Conservation (phyloP, 2,329 filamentous ascomycete genomes). For the Fusarium fracticaudum region DNA sequence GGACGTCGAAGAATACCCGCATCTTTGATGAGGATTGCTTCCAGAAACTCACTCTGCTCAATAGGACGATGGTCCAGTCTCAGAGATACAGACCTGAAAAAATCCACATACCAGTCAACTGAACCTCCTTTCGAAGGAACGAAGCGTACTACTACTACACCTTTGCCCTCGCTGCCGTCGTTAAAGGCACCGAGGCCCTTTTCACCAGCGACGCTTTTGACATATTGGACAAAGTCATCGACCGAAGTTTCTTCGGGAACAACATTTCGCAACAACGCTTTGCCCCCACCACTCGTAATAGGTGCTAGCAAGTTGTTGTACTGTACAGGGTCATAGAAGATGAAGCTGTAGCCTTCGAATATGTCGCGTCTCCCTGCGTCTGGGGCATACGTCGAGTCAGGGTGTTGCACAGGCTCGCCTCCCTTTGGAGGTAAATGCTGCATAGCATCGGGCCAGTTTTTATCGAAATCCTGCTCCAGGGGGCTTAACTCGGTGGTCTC, state of each 20-base stretch:
- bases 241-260: conserved; percentile 70
- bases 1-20: conserved; percentile 75
- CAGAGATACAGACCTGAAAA: conserved; percentile 75
- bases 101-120: conserved; percentile 73
- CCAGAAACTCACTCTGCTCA: conserved; percentile 90
- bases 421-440: conserved; percentile 78
- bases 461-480: conserved; percentile 83
- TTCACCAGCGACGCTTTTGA: conserved; percentile 78
- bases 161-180: conserved; percentile 70
- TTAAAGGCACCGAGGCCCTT: conserved; percentile 75
- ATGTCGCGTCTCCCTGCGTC: conserved; percentile 72
- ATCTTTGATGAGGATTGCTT: conserved; percentile 86
- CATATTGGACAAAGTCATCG: conserved; percentile 80
- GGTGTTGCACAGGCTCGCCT: conserved; percentile 77
- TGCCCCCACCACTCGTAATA: conserved; percentile 83
- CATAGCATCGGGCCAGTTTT: conserved; percentile 79
- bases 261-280: conserved; percentile 75
- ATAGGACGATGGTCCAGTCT: conserved; percentile 83
- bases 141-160: conserved; percentile 82
- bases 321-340: conserved; percentile 83
- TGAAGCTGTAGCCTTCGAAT: conserved; percentile 88
- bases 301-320: conserved; percentile 78
- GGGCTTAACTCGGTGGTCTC: conserved; percentile 61
- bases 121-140: conserved; percentile 65
- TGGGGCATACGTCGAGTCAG: conserved; percentile 76